Conservation (phyloP, 805 yeast species). For the Komagataella ulmi region DNA sequence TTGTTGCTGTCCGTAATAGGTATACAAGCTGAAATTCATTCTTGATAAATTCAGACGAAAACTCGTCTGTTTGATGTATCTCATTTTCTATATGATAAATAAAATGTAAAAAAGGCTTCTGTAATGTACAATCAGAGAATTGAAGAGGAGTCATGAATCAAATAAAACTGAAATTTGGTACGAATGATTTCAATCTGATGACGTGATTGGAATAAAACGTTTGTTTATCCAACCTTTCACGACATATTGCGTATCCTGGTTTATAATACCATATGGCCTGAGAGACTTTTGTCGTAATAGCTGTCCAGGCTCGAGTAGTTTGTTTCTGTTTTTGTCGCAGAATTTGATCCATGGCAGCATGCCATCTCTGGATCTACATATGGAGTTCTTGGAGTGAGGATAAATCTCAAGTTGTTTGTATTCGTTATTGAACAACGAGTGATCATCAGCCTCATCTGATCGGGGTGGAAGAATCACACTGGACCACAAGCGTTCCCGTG, state of each 20-base stretch:
- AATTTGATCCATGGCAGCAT: conserved; percentile 15
- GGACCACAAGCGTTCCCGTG: conserved; percentile 40
- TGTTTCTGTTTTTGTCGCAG: conserved; percentile 3
- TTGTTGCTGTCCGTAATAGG: not conserved
- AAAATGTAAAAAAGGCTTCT: not conserved
- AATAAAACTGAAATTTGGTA: not conserved
- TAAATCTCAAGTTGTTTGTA: conserved; percentile 10
- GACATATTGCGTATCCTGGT: conserved; percentile 25
- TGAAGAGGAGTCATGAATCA: not conserved
- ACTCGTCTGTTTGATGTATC: not conserved
- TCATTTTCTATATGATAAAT: too few species aligned
- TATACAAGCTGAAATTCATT: not conserved
- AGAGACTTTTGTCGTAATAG: conserved; percentile 8
- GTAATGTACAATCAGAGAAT: not conserved
- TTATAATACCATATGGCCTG: conserved; percentile 14
- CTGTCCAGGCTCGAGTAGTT: conserved; percentile 15
- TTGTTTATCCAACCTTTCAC: conserved; percentile 36
- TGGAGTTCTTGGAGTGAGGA: not conserved
- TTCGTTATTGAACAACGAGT: conserved; percentile 13
- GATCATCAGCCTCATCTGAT: conserved; percentile 17
- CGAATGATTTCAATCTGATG: not conserved
- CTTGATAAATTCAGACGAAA: not conserved
- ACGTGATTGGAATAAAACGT: conserved; percentile 22
- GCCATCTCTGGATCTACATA: conserved; percentile 9
- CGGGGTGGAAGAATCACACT: conserved; percentile 41